phyloP scores from a whole-genome alignment of 345 rosid genomes.

The Hypericum androsaemum region DNA sequence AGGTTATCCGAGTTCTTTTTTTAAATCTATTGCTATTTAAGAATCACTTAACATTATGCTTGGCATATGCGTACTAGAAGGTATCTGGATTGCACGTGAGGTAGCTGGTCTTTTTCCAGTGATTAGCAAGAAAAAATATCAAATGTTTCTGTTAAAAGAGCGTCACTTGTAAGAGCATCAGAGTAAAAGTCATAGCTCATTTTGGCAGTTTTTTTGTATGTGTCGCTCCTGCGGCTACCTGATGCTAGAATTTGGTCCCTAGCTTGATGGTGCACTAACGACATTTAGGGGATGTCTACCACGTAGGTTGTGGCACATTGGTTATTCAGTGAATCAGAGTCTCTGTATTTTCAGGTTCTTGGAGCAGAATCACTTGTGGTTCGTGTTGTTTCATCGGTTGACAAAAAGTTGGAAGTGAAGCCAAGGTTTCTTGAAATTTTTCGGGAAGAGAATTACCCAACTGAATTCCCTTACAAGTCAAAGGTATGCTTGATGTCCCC shows the following conservation, averaged over 20 bases:
- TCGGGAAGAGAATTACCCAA: constrained; percentile 31
- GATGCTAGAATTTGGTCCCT: too few species aligned
- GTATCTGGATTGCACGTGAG: too few species aligned
- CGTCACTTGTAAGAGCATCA: too few species aligned
- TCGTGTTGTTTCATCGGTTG: constrained; percentile 40
- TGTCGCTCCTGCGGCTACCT: too few species aligned
- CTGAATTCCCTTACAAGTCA: constrained; percentile 43
- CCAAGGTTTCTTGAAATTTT: constrained; percentile 26
- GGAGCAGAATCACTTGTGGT: constrained; percentile 39
- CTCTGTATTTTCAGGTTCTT: constrained; percentile 29
- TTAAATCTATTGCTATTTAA: background rate
- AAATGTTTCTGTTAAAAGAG: too few species aligned
- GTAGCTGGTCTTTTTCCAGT: too few species aligned
- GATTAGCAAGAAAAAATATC: too few species aligned
- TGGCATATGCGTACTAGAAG: background rate
- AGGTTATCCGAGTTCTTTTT: constrained; percentile 23
- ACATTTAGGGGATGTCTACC: constrained; percentile 10
- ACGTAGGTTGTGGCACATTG: constrained; percentile 3
- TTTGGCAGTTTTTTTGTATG: too few species aligned
- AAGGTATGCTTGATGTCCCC: constrained; percentile 25
- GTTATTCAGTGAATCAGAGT: constrained; percentile 9
- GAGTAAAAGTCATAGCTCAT: too few species aligned
- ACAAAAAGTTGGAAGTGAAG: constrained; percentile 32
- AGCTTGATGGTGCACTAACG: background rate
- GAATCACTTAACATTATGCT: background rate